A percentile compares a stretch with the other conserved stretches of the same genome.
Conservation (phyloP, 176 grass and related monocot genomes). For the Panicum miliaceum region DNA sequence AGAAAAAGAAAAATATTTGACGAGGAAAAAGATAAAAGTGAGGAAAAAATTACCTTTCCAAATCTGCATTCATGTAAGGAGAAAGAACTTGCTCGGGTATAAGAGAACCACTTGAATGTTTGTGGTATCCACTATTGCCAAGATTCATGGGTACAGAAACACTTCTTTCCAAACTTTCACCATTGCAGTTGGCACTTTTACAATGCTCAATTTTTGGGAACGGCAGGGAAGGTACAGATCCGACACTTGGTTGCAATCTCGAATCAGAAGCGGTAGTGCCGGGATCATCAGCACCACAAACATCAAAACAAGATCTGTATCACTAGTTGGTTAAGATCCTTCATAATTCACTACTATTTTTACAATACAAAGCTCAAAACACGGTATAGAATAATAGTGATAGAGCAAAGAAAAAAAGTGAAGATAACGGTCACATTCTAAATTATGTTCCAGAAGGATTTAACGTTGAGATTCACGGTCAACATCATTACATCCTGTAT, state of each 20-base stretch:
- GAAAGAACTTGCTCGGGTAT: constrained; percentile 85
- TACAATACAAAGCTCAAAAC: constrained; percentile 28
- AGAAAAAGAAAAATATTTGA: constrained; percentile 17
- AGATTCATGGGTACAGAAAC: constrained; percentile 62
- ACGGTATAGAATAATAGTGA: constrained; percentile 14
- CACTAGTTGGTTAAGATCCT: constrained; percentile 41
- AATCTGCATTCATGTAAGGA: constrained; percentile 61
- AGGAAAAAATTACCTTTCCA: constrained; percentile 56
- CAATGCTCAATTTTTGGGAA: constrained; percentile 44
- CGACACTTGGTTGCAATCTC: constrained; percentile 42
- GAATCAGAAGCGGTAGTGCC: constrained; percentile 44
- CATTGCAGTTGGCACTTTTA: constrained; percentile 51
- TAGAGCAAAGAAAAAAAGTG: constrained; percentile 13
- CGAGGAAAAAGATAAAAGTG: constrained; percentile 20
- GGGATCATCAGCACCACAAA: constrained; percentile 63
- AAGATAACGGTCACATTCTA: background rate
- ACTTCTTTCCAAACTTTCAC: constrained; percentile 75
- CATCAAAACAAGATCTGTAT: constrained; percentile 91
- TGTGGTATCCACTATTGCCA: constrained; percentile 50
- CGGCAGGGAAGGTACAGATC: constrained; percentile 53
- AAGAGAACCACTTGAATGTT: constrained; percentile 76
- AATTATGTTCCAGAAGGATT: constrained; percentile 20
- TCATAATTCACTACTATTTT: constrained; percentile 35
- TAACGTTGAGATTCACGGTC: background rate
- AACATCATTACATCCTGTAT: background rate